Base-by-base conservation (phyloP, 352 stramenopile genomes). In the Globisporangium polare region DNA sequence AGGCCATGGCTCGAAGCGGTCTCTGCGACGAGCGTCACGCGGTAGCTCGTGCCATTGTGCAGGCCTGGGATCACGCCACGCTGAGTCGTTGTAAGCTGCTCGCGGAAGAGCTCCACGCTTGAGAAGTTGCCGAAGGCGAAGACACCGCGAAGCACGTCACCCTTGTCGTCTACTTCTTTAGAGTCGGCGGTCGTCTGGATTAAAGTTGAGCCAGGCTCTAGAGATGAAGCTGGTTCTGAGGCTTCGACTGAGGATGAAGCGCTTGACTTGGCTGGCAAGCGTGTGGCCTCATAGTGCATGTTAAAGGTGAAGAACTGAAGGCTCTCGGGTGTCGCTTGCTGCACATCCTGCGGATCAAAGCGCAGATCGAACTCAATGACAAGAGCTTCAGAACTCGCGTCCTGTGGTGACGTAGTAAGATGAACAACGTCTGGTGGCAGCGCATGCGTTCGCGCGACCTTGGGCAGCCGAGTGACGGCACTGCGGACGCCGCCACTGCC, bases 1-100 rank as follows among this genome's bases (percentile, higher is more conserved):
- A 94, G 73, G 3, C 85, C 85, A 31, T 74, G 52, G 45, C 83
- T 90, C 3, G 63, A 71, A 18, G 67, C 55, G 2, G 73, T 89
- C 60, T 92, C 85, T 5, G 69, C 73, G 37, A 72, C 59, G 2
- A 91, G 20, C 13, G 68, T 64, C 26, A 92, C 68, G 29, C 73
- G 65, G 67, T 89, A 86, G 2, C 71, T 58, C 24, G 67, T 73
- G 35, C 69, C 78, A n/a, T 73, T 80, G 12, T 65, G 39, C 7
- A 93, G 69, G 0, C 61, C 73, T 13, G 57, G 60, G 22, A 91
- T 79, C 10, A 67, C 77, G 3, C 58, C 60, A 0, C 53, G 61
- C 29, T 82, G 75, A 10, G 41, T 77, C 29, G 67, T 47, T 12
- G 65, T 43, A 2, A 76, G 13, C 22, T 67, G 52, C 22, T 57